Evolutionary conservation across 2,329 filamentous ascomycete genomes (phyloP).

Genomic region (Cordyceps militaris): DNA sequence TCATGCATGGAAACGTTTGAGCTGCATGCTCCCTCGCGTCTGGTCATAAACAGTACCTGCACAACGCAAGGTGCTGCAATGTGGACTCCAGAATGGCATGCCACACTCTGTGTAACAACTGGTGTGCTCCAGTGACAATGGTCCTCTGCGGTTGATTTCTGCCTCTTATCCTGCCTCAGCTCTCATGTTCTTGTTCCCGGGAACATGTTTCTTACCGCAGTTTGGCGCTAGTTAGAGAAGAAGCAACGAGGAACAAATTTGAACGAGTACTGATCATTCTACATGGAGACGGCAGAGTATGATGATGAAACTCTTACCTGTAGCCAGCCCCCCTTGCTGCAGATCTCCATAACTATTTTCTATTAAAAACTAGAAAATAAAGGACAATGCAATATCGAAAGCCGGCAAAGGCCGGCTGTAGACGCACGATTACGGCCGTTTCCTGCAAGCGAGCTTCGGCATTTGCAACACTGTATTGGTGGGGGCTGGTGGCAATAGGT

Average conservation of each 20-base stretch:
- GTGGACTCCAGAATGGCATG: background rate
- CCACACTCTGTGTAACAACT: too few species aligned
- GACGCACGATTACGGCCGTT: background rate
- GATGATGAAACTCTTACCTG: too few species aligned
- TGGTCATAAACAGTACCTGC: too few species aligned
- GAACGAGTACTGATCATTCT: background rate
- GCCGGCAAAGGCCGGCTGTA: background rate
- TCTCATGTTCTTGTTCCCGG: background rate
- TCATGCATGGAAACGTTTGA: background rate
- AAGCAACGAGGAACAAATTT: background rate
- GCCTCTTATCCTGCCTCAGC: background rate
- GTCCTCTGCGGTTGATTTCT: background rate
- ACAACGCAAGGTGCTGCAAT: too few species aligned
- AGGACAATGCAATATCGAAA: background rate
- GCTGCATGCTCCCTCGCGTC: background rate
- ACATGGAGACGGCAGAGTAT: background rate
- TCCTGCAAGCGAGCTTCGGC: conserved; percentile 1
- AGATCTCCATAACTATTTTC: too few species aligned
- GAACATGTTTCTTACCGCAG: background rate
- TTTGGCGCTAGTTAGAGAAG: background rate
- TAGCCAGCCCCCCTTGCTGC: too few species aligned
- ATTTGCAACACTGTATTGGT: background rate
- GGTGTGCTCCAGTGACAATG: too few species aligned
- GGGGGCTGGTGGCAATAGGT: background rate
- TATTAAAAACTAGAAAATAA: background rate